These are phyloP conservation scores for Salix suchowensis DNA, from an alignment of 345 rosid genomes.

Conservation along the genomic window DNA sequence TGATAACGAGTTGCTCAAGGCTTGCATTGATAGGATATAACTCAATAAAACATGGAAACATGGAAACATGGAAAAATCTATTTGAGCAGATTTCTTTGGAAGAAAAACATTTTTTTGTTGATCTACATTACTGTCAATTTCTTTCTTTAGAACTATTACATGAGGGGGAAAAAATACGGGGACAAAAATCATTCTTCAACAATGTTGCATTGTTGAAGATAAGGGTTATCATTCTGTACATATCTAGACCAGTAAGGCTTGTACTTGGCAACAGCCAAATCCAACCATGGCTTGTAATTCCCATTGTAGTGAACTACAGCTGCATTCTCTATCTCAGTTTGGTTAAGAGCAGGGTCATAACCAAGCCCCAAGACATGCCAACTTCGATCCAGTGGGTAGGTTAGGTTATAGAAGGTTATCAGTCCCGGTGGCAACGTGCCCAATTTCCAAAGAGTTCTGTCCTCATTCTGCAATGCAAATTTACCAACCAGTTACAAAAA, in stretches of 20 bases:
- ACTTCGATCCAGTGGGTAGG: conserved; percentile 65
- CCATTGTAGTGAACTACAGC: conserved; percentile 96
- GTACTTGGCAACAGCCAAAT: conserved; percentile 83
- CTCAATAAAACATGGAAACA: not conserved
- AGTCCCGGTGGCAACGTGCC: conserved; percentile 95
- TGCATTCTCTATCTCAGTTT: conserved; percentile 76
- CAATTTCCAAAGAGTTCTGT: conserved; percentile 93
- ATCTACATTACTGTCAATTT: not conserved
- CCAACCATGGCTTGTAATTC: conserved; percentile 96
- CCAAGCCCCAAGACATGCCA: conserved; percentile 98
- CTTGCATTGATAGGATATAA: not conserved
- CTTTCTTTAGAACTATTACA: not conserved
- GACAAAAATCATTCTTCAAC: conserved; percentile 23
- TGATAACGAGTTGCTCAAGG: not conserved
- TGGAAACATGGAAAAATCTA: not conserved
- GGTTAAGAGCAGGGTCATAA: conserved; percentile 96
- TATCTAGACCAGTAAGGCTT: conserved; percentile 81
- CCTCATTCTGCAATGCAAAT: conserved; percentile 72
- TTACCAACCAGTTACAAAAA: conserved; percentile 7
- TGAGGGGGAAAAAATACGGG: not conserved
- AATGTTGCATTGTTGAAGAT: conserved; percentile 65
- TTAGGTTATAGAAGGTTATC: conserved; percentile 90
- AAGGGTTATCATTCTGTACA: conserved; percentile 63
- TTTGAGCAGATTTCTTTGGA: not conserved
- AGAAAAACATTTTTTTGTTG: not conserved